phyloP scores from a whole-genome alignment of 2,329 filamentous ascomycete genomes.

The Verticillium nonalfalfae region DNA sequence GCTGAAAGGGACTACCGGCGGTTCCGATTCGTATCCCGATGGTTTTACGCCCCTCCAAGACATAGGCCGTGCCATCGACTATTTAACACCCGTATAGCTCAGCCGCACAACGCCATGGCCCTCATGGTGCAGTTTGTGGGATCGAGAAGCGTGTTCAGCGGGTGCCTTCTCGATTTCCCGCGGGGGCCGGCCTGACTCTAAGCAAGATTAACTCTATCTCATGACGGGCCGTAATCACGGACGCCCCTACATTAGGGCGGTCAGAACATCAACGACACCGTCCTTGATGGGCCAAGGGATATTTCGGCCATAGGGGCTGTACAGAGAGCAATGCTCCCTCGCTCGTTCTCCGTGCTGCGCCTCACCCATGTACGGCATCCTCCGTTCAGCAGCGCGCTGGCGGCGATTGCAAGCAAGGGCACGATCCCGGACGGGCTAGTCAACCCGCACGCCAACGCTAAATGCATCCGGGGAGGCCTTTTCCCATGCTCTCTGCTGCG shows the following conservation, averaged over 20 bases:
- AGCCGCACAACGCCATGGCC: conserved; percentile 47
- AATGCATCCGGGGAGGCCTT: too few species aligned
- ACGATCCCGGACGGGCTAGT: too few species aligned
- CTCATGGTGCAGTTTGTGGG: too few species aligned
- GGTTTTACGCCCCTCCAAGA: conserved; percentile 11
- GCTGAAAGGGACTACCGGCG: too few species aligned
- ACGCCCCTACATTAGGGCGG: conserved; percentile 18
- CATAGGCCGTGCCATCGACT: conserved; percentile 23
- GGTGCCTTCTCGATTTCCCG: conserved; percentile 20
- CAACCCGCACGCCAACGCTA: too few species aligned
- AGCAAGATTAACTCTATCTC: conserved; percentile 32
- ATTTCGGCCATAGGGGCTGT: conserved; percentile 28
- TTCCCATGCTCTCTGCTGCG: too few species aligned
- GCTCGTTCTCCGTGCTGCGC: conserved; percentile 20
- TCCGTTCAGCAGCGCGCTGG: not conserved
- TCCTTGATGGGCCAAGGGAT: conserved; percentile 3
- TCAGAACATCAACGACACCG: conserved; percentile 25
- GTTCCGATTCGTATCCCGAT: too few species aligned
- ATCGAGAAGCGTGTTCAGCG: too few species aligned
- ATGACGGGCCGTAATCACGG: conserved; percentile 24
- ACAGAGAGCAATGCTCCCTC: conserved; percentile 33
- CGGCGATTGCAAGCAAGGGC: not conserved
- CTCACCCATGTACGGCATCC: not conserved
- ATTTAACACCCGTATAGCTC: conserved; percentile 27
- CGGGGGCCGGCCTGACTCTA: conserved; percentile 25